Evolutionary conservation across 441 rosid species (phyloP).

Genomic region (Eruca vesicaria): DNA sequence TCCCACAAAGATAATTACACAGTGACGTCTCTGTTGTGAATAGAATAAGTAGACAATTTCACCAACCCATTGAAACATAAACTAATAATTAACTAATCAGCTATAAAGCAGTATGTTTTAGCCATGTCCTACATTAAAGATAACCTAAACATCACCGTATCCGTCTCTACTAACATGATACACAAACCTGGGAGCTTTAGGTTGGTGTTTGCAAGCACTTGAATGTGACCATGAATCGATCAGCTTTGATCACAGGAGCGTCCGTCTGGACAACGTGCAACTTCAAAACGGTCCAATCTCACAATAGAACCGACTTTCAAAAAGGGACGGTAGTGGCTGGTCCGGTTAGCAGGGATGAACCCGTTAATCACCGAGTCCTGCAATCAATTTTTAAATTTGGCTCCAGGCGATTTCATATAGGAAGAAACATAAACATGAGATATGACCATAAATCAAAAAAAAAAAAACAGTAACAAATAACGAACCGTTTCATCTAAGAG

Average conservation of each 20-base stretch:
- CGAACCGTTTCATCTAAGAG: not conserved
- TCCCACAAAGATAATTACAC: not conserved
- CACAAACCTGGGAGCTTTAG: not conserved
- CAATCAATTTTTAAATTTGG: too few relatives aligned
- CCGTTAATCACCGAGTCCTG: not conserved
- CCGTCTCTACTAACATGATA: too few relatives aligned
- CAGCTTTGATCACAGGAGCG: not conserved
- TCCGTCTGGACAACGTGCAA: not conserved
- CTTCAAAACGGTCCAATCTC: not conserved
- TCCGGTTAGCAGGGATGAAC: not conserved
- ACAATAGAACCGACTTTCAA: not conserved
- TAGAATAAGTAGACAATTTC: not conserved
- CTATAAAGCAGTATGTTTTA: not conserved
- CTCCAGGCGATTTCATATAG: too few relatives aligned
- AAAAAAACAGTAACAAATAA: too few relatives aligned
- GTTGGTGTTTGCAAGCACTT: not conserved
- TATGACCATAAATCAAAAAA: not conserved
- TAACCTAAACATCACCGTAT: too few relatives aligned
- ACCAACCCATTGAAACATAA: not conserved
- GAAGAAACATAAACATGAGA: not conserved
- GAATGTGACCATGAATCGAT: not conserved
- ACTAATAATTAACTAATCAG: not conserved
- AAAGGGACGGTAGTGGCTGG: not conserved
- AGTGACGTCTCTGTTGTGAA: not conserved
- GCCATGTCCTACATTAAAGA: not conserved